A percentile compares a stretch with the other conserved stretches of the same genome.
Evolutionary conservation across 2,329 filamentous ascomycete species (phyloP).

Genomic region (Arthrobotrys sinensis): DNA sequence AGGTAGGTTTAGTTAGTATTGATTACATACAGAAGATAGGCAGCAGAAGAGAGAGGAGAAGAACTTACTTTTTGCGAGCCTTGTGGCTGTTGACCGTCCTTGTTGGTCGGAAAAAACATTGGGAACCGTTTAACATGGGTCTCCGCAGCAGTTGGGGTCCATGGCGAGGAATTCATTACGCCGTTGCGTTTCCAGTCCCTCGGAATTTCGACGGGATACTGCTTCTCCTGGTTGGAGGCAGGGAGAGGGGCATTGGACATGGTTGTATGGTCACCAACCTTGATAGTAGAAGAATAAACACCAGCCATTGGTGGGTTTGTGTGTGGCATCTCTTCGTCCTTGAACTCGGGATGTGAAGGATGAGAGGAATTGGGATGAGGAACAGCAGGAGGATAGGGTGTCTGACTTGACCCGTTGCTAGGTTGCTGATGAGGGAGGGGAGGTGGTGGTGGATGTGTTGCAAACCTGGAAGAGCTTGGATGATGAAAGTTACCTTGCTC

Average conservation of each 20-base stretch:
- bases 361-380: conserved; percentile 26
- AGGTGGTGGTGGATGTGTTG: conserved; percentile 11
- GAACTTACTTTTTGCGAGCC: conserved; percentile 34
- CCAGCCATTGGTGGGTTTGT: conserved; percentile 12
- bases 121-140: conserved; percentile 51
- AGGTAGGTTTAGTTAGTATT: conserved; percentile 15
- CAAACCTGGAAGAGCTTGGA: conserved; percentile 18
- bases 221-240: conserved; percentile 27
- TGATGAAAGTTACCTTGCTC: conserved; percentile 27
- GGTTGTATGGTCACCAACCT: conserved; percentile 33
- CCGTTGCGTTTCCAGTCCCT: conserved; percentile 52
- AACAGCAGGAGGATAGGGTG: conserved; percentile 37
- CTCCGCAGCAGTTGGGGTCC: conserved; percentile 49
- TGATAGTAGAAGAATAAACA: conserved; percentile 10
- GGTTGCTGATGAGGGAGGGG: conserved; percentile 37
- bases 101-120: conserved; percentile 54
- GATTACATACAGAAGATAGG: not conserved
- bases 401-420: conserved; percentile 26
- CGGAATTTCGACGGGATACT: conserved; percentile 18
- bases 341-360: conserved; percentile 18
- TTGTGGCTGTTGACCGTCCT: conserved; percentile 40
- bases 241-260: conserved; percentile 15
- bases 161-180: conserved; percentile 41
- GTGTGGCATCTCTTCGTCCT: conserved; percentile 17
- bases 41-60: not conserved